Evolutionary conservation across 495 filamentous ascomycete genomes (phyloP), one percentile per base, ranked within the genome.

Genomic region (Penicillium egyptiacum): DNA sequence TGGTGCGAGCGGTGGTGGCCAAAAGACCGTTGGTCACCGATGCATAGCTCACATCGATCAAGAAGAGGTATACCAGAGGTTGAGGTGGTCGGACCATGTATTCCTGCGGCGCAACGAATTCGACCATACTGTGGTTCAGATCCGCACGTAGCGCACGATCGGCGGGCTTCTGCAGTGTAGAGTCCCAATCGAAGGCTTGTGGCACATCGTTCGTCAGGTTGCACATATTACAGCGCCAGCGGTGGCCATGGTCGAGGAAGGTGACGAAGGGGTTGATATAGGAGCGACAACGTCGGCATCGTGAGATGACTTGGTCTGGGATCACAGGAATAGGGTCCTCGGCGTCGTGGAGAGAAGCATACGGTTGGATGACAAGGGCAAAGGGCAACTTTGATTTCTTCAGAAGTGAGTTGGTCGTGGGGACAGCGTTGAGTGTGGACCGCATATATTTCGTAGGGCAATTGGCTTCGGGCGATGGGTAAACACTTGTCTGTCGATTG

Each of bases 171-270:
- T 97, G 92, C 48, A 89, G 75, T 14, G 90, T 86, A 37, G 89
- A 85, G 74, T 98, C 95, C 94, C 94, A 98, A 72, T 98, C 94
- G 60, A 98, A 98, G 5, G 92, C 92, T 75, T 98, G 95, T 9
- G 94, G 94, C 16, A 98, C 95, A 65, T 98, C 94, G 68, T 98
- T 98, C 53, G 92, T 97, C 55, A 98, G 79, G 71, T 96, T 97
- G 69, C 94, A 98, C 93, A 98, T 98, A 74, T 98, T 98, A 75
- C 94, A 98, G 55, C 93, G 86, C 94, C 94, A 98, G 66, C 94
- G 84, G 76, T 98, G 94, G 19, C 93, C 93, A 71, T 98, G 91
- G 58, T 98, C 94, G 41, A 98, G 76, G 79, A 98, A 98, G 50
- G 88, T 90, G 43, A 92, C 94, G 56, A 93, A 98, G 20, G 94